Conservation (phyloP, 2,329 filamentous ascomycete genomes). For the Hypoxylon sp. region DNA sequence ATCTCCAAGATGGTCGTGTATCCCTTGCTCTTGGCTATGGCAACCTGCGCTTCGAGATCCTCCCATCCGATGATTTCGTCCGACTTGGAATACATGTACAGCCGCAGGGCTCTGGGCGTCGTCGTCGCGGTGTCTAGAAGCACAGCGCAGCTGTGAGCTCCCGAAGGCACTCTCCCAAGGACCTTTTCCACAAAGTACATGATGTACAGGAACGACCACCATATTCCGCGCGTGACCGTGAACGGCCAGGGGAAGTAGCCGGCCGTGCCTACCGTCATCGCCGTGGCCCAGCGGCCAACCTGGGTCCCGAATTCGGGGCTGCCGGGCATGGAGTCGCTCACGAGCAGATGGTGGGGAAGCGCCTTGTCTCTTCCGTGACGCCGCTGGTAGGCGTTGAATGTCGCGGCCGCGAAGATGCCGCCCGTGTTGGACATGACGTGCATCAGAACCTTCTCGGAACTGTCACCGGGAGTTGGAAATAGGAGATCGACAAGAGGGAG, state of each 20-base stretch:
- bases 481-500: constrained; percentile 53
- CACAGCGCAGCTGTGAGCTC: constrained; percentile 49
- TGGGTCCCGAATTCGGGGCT: constrained; percentile 53
- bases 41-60: constrained; percentile 64
- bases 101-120: constrained; percentile 50
- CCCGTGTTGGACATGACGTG: constrained; percentile 68
- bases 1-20: constrained; percentile 58
- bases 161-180: constrained; percentile 51
- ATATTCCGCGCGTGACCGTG: constrained; percentile 56
- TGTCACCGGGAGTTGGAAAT: constrained; percentile 41
- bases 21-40: constrained; percentile 55
- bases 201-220: constrained; percentile 52
- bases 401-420: constrained; percentile 60
- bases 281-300: constrained; percentile 59
- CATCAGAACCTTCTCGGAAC: constrained; percentile 52
- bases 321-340: constrained; percentile 63
- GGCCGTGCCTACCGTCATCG: constrained; percentile 60
- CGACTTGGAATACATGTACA: constrained; percentile 67
- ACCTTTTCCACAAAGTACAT: constrained; percentile 48
- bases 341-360: constrained; percentile 58
- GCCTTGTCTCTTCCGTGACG: constrained; percentile 44
- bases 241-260: constrained; percentile 59
- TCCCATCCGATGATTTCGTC: constrained; percentile 64
- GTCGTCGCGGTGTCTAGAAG: constrained; percentile 50
- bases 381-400: constrained; percentile 56